A percentile compares a stretch with the other conserved stretches of the same genome.
Conservation (phyloP, 2,329 filamentous ascomycete genomes). For the Colletotrichum lindemuthianum region DNA sequence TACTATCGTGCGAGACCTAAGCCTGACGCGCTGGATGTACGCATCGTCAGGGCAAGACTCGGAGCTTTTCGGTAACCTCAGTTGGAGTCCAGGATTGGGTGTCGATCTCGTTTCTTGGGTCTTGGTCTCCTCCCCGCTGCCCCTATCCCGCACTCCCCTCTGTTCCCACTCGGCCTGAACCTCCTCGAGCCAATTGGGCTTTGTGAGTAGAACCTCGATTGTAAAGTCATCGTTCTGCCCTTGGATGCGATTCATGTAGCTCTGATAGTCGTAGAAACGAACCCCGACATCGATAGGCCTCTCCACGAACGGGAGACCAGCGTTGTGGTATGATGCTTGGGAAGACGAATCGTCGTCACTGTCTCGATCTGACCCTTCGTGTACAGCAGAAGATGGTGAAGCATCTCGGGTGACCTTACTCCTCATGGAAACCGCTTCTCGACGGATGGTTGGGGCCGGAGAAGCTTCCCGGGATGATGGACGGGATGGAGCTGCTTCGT, state of each 20-base stretch:
- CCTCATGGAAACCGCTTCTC: too few relatives aligned
- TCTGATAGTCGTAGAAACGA: conserved; percentile 5
- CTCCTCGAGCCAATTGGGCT: background rate
- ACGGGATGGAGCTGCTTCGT: too few relatives aligned
- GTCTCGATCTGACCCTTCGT: too few relatives aligned
- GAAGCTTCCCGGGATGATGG: too few relatives aligned
- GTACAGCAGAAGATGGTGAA: too few relatives aligned
- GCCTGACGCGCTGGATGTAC: background rate
- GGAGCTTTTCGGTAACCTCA: too few relatives aligned
- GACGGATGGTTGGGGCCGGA: too few relatives aligned
- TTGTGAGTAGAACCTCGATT: background rate
- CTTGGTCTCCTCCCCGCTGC: background rate
- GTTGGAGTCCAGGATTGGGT: too few relatives aligned
- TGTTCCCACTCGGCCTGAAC: background rate
- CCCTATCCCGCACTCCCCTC: background rate
- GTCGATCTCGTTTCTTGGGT: background rate
- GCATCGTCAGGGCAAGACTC: background rate
- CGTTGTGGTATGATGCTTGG: background rate
- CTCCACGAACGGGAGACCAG: background rate
- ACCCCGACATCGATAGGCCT: background rate
- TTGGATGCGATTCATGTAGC: conserved; percentile 3
- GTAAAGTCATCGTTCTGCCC: background rate
- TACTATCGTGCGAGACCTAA: too few relatives aligned
- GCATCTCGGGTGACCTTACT: too few relatives aligned
- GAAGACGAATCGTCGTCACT: too few relatives aligned